Conservation (phyloP, 345 rosid genomes). For the Adansonia digitata region DNA sequence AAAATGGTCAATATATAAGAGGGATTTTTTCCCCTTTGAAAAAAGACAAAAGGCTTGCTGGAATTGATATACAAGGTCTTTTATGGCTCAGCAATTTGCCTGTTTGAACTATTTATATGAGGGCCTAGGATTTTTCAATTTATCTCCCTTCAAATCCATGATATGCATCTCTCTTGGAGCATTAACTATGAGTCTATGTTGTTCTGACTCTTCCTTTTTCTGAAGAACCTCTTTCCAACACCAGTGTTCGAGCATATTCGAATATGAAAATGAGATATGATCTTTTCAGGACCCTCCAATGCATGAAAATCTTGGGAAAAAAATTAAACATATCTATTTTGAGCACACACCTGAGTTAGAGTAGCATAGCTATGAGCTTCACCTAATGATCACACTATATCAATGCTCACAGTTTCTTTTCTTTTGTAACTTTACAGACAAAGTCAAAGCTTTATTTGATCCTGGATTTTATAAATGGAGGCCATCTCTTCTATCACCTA, state of each 20-base stretch:
- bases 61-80: not conserved
- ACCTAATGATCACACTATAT: too few relatives aligned
- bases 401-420: not conserved
- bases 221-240: too few relatives aligned
- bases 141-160: not conserved
- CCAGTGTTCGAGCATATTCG: too few relatives aligned
- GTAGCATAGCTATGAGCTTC: too few relatives aligned
- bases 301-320: too few relatives aligned
- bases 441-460: conserved; percentile 68
- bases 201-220: too few relatives aligned
- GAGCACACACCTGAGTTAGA: too few relatives aligned
- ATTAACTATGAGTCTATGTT: too few relatives aligned
- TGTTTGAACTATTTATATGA: not conserved
- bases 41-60: not conserved
- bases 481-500: conserved; percentile 74
- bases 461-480: conserved; percentile 69
- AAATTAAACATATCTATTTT: too few relatives aligned
- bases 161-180: not conserved
- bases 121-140: not conserved
- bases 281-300: too few relatives aligned
- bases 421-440: conserved; percentile 39
- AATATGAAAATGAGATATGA: too few relatives aligned
- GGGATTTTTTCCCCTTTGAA: not conserved
- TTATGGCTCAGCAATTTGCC: not conserved
- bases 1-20: not conserved